A percentile compares a stretch with the other conserved stretches of the same genome.
Conservation (phyloP, 2,329 filamentous ascomycete genomes). For the Lasiodiplodia sp. region DNA sequence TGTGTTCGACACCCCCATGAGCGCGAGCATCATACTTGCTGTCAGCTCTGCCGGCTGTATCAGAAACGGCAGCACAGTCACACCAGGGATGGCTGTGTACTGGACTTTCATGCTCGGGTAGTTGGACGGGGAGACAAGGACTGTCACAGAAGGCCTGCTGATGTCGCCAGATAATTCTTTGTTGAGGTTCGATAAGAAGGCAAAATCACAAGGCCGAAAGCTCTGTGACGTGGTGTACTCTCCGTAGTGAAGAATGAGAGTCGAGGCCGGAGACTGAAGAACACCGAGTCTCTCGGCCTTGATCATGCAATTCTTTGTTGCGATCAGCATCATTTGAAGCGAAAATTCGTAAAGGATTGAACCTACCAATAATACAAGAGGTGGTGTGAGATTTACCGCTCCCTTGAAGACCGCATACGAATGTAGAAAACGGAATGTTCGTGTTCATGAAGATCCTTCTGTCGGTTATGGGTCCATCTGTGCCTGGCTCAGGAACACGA, state of each 20-base stretch:
- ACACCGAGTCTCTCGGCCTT: slow-evolving; percentile 46
- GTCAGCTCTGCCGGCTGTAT: slow-evolving; percentile 46
- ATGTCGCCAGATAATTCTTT: slow-evolving; percentile 43
- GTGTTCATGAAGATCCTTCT: slow-evolving; percentile 61
- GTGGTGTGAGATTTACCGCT: slow-evolving; percentile 68
- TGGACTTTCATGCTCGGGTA: slow-evolving; percentile 49
- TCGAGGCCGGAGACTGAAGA: slow-evolving; percentile 62
- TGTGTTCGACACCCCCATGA: slow-evolving; percentile 60
- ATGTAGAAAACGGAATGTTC: slow-evolving; percentile 63
- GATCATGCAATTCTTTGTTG: slow-evolving; percentile 62
- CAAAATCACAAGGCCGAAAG: slow-evolving; percentile 35
- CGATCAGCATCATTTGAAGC: background rate
- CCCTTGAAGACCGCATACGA: slow-evolving; percentile 71
- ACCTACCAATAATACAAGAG: slow-evolving; percentile 57
- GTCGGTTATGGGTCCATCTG: background rate
- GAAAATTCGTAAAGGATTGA: background rate
- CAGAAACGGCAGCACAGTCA: slow-evolving; percentile 35
- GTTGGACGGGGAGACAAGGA: slow-evolving; percentile 61
- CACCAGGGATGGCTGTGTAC: slow-evolving; percentile 52
- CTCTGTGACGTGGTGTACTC: slow-evolving; percentile 51
- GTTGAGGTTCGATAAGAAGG: background rate
- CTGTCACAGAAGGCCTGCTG: slow-evolving; percentile 61
- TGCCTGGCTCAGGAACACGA: background rate
- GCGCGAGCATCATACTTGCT: slow-evolving; percentile 59
- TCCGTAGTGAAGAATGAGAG: slow-evolving; percentile 67